Evolutionary conservation across 1,139 yeast genomes (phyloP).

Genomic region (Debaryomycetaceae sp.): DNA sequence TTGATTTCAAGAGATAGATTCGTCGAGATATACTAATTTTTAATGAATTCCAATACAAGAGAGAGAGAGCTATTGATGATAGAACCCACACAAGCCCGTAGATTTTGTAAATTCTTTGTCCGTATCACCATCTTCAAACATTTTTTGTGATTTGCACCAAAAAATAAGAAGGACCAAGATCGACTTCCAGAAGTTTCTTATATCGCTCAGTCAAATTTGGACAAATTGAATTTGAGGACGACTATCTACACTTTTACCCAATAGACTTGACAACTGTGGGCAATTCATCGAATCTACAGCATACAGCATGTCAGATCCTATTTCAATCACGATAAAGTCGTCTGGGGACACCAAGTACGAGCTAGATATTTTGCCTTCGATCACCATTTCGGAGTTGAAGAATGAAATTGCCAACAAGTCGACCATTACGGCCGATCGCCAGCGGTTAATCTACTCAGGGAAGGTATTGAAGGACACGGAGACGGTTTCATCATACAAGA

Average conservation of each 20-base stretch:
- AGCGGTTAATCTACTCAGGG: conserved; percentile 89
- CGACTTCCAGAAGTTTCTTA: conserved; percentile 3
- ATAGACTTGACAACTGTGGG: not conserved
- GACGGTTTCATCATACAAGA: conserved; percentile 69
- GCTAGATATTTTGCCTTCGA: conserved; percentile 49
- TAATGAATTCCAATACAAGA: not conserved
- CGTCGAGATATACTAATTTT: not conserved
- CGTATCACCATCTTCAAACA: too few relatives aligned
- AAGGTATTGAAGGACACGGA: conserved; percentile 86
- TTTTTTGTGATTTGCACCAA: too few relatives aligned
- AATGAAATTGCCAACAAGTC: conserved; percentile 55
- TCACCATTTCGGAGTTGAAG: conserved; percentile 69
- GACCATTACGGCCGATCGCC: conserved; percentile 69
- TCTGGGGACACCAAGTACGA: conserved; percentile 81
- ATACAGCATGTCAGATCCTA: conserved; percentile 18
- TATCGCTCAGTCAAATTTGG: not conserved
- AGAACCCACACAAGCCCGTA: not conserved
- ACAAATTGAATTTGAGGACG: not conserved
- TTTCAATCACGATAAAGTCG: conserved; percentile 41
- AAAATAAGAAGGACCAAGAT: not conserved
- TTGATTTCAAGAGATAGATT: not conserved
- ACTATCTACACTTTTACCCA: not conserved
- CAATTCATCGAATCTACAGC: not conserved
- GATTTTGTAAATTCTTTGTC: too few relatives aligned
- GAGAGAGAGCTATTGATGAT: not conserved